Evolutionary conservation across 2,329 filamentous ascomycete species (phyloP).

Genomic region (Stenocarpella maydis): DNA sequence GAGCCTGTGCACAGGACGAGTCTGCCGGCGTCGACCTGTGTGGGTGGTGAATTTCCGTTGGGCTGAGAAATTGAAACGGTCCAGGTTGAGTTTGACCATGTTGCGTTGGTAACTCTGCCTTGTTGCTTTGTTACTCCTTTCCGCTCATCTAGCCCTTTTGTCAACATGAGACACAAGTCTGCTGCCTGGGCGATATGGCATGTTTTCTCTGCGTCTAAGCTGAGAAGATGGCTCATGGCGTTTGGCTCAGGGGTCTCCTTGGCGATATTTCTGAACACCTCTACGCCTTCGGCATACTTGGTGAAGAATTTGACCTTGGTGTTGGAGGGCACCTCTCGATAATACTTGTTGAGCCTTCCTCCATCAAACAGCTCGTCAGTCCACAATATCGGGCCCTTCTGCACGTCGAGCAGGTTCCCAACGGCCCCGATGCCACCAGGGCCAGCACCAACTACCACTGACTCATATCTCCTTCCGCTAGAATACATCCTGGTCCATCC

Average conservation of each 20-base stretch:
- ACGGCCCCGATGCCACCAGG: conserved; percentile 62
- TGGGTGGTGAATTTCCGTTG: conserved; percentile 36
- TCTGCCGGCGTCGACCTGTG: conserved; percentile 48
- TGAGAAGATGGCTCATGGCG: conserved; percentile 60
- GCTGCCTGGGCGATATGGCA: conserved; percentile 66
- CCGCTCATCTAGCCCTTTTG: conserved; percentile 51
- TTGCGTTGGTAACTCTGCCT: conserved; percentile 49
- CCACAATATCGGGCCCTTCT: conserved; percentile 60
- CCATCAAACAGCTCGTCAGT: conserved; percentile 64
- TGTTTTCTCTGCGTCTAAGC: conserved; percentile 63
- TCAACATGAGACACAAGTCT: conserved; percentile 58
- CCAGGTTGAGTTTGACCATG: conserved; percentile 40
- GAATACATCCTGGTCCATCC: conserved; percentile 36
- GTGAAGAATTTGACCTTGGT: conserved; percentile 69
- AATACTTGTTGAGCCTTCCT: conserved; percentile 60
- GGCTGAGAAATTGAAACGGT: conserved; percentile 32
- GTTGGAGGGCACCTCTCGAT: conserved; percentile 69
- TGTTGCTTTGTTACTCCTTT: conserved; percentile 49
- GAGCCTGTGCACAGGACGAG: conserved; percentile 69
- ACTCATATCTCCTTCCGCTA: conserved; percentile 34
- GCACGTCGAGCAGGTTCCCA: conserved; percentile 67
- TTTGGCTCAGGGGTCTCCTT: conserved; percentile 58
- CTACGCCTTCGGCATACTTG: conserved; percentile 61
- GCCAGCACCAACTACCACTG: conserved; percentile 37
- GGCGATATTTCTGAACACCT: conserved; percentile 61